These are phyloP conservation scores for Clitoria ternatea DNA, from an alignment of 306 rosid genomes.

Conservation along the genomic window DNA sequence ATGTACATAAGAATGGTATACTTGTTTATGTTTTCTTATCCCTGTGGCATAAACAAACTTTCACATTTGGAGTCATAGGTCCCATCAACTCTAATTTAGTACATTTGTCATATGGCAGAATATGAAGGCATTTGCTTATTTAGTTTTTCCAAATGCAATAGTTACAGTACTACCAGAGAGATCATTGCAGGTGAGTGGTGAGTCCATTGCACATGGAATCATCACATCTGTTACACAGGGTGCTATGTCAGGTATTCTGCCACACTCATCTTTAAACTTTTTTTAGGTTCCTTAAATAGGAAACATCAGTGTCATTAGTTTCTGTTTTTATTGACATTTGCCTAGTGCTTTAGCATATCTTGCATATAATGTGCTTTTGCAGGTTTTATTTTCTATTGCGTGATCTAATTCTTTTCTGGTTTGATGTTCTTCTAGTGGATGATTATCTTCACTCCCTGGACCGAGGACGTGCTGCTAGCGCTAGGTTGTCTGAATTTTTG, in stretches of 20 bases:
- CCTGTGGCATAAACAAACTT: neutral
- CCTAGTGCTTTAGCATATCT: neutral
- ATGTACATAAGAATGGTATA: neutral
- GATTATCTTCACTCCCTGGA: constrained; percentile 85
- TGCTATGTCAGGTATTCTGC: constrained; percentile 72
- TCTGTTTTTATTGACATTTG: neutral
- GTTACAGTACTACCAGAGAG: constrained; percentile 50
- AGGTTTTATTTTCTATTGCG: neutral
- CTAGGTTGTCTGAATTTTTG: constrained; percentile 67
- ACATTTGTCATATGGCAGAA: constrained; percentile 48
- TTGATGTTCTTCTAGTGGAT: constrained; percentile 50
- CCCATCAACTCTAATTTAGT: constrained; percentile 21
- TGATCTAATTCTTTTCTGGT: constrained; percentile 29
- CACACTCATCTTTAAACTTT: neutral
- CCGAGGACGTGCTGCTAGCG: constrained; percentile 74
- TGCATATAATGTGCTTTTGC: neutral
- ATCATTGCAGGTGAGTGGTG: constrained; percentile 36
- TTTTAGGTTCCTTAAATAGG: neutral
- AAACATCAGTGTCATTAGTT: neutral
- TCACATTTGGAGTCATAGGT: neutral
- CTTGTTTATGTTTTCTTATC: constrained; percentile 13
- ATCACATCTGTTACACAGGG: constrained; percentile 90
- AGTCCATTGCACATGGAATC: constrained; percentile 76
- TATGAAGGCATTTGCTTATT: constrained; percentile 70
- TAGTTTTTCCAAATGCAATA: constrained; percentile 78